These are phyloP conservation scores for Vigna nakashimae DNA, from an alignment of 306 rosid genomes.

Conservation along the genomic window DNA sequence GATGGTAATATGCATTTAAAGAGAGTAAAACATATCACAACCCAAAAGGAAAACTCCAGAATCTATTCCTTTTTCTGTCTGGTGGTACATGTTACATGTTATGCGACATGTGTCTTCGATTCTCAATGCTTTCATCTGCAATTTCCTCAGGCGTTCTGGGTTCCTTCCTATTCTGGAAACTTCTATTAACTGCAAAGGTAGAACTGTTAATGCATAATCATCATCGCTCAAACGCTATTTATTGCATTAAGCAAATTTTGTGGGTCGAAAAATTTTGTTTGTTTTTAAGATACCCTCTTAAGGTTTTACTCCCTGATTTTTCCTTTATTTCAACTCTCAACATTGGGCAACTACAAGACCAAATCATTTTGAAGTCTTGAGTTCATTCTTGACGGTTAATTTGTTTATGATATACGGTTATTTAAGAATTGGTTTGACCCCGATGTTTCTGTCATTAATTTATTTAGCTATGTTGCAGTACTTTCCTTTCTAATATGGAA, in stretches of 20 bases:
- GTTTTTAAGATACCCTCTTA: slow-evolving; percentile 25
- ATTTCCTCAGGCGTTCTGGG: slow-evolving; percentile 57
- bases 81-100: neutral
- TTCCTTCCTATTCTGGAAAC: slow-evolving; percentile 41
- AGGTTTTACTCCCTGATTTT: slow-evolving; percentile 9
- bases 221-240: slow-evolving; percentile 33
- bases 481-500: slow-evolving; percentile 53
- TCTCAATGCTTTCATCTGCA: slow-evolving; percentile 31
- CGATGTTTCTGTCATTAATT: slow-evolving; percentile 37
- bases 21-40: no score
- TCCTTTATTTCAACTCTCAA: neutral
- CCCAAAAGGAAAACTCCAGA: neutral
- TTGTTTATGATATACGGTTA: slow-evolving; percentile 46
- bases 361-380: neutral
- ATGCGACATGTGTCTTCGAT: neutral
- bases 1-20: no score
- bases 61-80: neutral
- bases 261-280: slow-evolving; percentile 33
- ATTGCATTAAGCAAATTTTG: slow-evolving; percentile 49
- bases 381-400: slow-evolving; percentile 27
- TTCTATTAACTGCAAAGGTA: slow-evolving; percentile 38
- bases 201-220: neutral
- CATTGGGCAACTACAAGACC: no score
- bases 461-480: slow-evolving; percentile 25
- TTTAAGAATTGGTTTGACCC: slow-evolving; percentile 61